Base-by-base conservation (phyloP, 1,284 basidiomycete species). In the Boletus smithii region DNA sequence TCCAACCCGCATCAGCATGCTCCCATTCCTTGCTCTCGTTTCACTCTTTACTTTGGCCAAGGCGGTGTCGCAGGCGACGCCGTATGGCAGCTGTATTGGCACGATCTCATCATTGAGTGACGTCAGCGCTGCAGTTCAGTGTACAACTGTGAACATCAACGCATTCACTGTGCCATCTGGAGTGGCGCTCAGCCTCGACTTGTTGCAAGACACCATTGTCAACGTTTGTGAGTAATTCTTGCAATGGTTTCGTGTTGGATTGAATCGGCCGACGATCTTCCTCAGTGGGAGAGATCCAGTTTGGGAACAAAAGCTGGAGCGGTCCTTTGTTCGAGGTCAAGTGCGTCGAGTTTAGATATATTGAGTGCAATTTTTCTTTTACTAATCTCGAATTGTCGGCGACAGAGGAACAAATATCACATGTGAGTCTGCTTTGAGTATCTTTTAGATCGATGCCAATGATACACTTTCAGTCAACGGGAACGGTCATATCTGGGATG, bases 401-500 rank as follows among this genome's bases (percentile, higher is more conserved):
- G 27, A 36, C 37, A 73, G 76, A 17, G 65, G 73, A 13, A 53
- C 58, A 4, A 53, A 62, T 33, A 63, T 77, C 31, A 70, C 62
- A 14, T 75, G 74, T 75, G 45, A 55, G 69, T 48, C 16, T 22
- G 14, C 22, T 33, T 30, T 10, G 7, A 31, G 31, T n/a, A 13
- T 38, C 6, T 33, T 42, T 34, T 20, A 10, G 18, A 17, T 39
- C 11, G 3, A 35, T 46, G 13, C 6, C 22, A 27, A 41, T 32
- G 16, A 32, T 8, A 20, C 3, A 4, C 36, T 42, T 47, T 16
- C 36, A 74, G 75, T 78, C 61, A 72, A 76, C 45, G 77, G 77
- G 9, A 72, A 77, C 39, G 69, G 68, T 6, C 57, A 76, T 42
- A 68, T 43, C 4, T 76, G 75, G 53, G 66, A 79, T 53, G 77